Base-by-base conservation (phyloP, 306 rosid genomes). In the Carpinus viminea region DNA sequence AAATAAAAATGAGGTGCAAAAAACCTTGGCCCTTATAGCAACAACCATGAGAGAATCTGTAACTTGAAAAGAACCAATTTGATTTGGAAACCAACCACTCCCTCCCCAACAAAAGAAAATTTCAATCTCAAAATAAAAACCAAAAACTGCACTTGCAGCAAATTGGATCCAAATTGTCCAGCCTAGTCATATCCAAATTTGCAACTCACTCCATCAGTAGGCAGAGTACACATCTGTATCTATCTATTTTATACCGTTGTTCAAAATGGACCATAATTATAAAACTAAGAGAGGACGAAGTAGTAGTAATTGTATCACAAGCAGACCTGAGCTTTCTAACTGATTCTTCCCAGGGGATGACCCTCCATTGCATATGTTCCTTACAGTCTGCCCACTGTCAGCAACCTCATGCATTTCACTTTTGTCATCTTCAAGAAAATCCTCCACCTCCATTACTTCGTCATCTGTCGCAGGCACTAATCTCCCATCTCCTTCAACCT, bases 401-500 rank as follows among this genome's bases (percentile, higher is more conserved):
- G 84, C 82, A 72, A 83, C 84, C 79, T 81, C 92, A 82, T 79
- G 87, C 83, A 89, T 78, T 85, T 86, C 97, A 84, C 85, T 88
- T 84, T 77, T 87, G 82, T 89, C 96, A 76, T 83, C 88, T 71
- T 90, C 96, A 78, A 95, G 89, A 84, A 91, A 88, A 80, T 84
- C 97, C 84, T 89, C 98, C 79, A 95, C 93, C 85, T 93, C 90
- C 90, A 93, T 93, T 66, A 90, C 88, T 83, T 95, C 99, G 85
- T 93, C 99, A 79, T 95, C 98, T 38, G 98, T 91, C 75, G 99
- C 99, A 55, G 98, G 98, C 80, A 95, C 99, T 68, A 95, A 90
- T 82, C 93, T 95, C 83, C 99, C 99, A 83, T 95, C 96, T 77
- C 98, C 96, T 81, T 91, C 99, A 85, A 95, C 98, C 99, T 95